Conservation (phyloP, 768 basidiomycete genomes). For the Pleurotus platypus region DNA sequence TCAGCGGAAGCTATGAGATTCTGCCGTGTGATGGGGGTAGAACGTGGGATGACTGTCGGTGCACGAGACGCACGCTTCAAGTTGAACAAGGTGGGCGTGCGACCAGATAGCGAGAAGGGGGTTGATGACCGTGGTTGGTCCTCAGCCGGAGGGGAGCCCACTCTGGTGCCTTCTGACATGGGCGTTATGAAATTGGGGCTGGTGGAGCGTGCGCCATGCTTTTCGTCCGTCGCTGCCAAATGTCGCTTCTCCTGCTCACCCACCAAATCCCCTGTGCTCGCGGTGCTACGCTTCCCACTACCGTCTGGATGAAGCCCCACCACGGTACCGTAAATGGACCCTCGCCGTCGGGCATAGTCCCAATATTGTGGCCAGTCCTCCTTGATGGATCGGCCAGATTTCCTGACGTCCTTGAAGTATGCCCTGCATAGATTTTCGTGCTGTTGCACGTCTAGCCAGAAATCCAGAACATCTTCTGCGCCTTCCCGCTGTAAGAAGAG, state of each 20-base stretch:
- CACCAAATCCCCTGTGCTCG: constrained; percentile 72
- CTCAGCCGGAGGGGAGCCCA: constrained; percentile 44
- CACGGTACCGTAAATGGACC: constrained; percentile 90
- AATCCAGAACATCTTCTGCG: constrained; percentile 94
- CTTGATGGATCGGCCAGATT: constrained; percentile 88
- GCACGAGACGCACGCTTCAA: constrained; percentile 76
- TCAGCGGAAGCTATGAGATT: constrained; percentile 93
- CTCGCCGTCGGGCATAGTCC: constrained; percentile 87
- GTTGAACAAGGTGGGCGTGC: constrained; percentile 69
- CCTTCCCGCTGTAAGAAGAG: constrained; percentile 95
- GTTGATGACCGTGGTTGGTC: constrained; percentile 65
- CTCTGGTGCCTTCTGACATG: constrained; percentile 38
- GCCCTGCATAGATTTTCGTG: constrained; percentile 98
- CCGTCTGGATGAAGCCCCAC: constrained; percentile 67
- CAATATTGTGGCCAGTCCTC: constrained; percentile 99
- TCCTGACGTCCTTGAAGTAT: constrained; percentile 98
- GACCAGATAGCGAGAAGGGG: constrained; percentile 73
- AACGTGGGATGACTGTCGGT: constrained; percentile 91
- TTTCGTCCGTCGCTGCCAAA: constrained; percentile 48
- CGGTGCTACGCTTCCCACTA: constrained; percentile 69
- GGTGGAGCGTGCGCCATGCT: constrained; percentile 45
- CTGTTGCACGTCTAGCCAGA: constrained; percentile 99
- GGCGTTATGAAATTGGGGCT: constrained; percentile 52
- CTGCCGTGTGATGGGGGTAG: constrained; percentile 82
- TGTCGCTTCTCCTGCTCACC: constrained; percentile 69